phyloP scores from a whole-genome alignment of 768 basidiomycete species.

The Dictyophora rubrovolvata region DNA sequence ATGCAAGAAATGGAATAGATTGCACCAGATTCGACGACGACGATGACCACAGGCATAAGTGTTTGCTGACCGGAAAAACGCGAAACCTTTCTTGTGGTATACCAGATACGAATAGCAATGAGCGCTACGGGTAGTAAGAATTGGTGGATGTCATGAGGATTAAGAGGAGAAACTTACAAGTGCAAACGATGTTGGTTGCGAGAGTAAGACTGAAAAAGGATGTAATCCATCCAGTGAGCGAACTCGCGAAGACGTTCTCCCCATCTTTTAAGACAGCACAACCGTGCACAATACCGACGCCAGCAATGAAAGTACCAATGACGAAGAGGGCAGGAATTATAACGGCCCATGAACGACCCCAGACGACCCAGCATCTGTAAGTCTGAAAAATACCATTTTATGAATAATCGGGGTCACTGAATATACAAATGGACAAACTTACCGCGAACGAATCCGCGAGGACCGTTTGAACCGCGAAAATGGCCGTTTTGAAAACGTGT shows the following conservation, averaged over 20 bases:
- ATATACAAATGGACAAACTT: constrained; percentile 4
- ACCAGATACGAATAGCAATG: constrained; percentile 27
- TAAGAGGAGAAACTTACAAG: constrained; percentile 16
- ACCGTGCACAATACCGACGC: constrained; percentile 4
- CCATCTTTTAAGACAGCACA: constrained; percentile 4
- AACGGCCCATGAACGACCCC: constrained; percentile 17
- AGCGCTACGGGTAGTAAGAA: constrained; percentile 14
- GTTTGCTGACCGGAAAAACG: constrained; percentile 13
- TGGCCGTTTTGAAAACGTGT: constrained; percentile 27
- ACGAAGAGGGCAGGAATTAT: constrained; percentile 11
- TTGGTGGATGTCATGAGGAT: not conserved
- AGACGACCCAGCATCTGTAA: constrained; percentile 26
- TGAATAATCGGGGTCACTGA: not conserved
- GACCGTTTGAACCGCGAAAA: constrained; percentile 28
- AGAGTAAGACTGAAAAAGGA: constrained; percentile 30
- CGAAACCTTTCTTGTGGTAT: constrained; percentile 20
- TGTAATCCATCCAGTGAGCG: constrained; percentile 29
- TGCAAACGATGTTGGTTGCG: constrained; percentile 28
- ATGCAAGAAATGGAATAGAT: constrained; percentile 28
- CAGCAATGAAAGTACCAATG: not conserved
- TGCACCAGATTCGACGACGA: constrained; percentile 28
- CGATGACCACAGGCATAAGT: constrained; percentile 19
- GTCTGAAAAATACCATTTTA: constrained; percentile 13
- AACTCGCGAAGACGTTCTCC: constrained; percentile 23
- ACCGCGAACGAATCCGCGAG: constrained; percentile 30